phyloP scores from a whole-genome alignment of 805 yeast genomes.

The Starmerella floris region DNA sequence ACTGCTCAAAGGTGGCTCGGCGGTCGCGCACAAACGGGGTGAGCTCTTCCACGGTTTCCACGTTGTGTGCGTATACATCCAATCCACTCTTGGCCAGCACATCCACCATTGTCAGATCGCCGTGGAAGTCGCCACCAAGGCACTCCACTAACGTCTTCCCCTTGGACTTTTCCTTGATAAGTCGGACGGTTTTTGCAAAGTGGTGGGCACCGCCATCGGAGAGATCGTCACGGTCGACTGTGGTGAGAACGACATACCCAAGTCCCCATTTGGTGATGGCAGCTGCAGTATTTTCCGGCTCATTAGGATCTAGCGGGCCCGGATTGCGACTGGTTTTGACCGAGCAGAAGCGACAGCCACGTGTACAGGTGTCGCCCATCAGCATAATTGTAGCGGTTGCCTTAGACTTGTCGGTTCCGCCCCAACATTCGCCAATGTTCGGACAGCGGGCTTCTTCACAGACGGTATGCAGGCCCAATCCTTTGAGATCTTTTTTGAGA shows the following conservation, averaged over 20 bases:
- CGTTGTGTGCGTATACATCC: constrained; percentile 93
- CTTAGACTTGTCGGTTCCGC: constrained; percentile 76
- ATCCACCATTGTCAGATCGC: constrained; percentile 69
- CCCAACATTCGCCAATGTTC: constrained; percentile 99
- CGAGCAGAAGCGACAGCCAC: constrained; percentile 98
- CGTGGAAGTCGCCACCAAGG: constrained; percentile 88
- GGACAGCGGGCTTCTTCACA: constrained; percentile 99
- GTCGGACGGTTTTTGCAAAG: constrained; percentile 71
- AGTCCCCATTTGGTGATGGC: constrained; percentile 96
- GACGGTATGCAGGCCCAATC: constrained; percentile 81
- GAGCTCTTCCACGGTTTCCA: constrained; percentile 89
- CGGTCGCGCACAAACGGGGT: constrained; percentile 94
- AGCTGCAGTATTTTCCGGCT: constrained; percentile 95
- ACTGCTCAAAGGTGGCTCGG: constrained; percentile 88
- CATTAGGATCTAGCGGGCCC: constrained; percentile 80
- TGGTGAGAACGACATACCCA: constrained; percentile 92
- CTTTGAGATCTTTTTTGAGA: constrained; percentile 74
- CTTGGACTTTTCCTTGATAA: constrained; percentile 67
- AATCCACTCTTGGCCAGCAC: constrained; percentile 73
- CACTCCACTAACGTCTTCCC: constrained; percentile 89
- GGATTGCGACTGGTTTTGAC: constrained; percentile 88
- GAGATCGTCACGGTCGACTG: constrained; percentile 94
- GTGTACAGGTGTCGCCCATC: constrained; percentile 95
- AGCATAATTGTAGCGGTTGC: constrained; percentile 97
- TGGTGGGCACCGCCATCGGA: constrained; percentile 88